Percentiles rank a stretch among this genome's conserved stretches.
These are phyloP conservation scores for Nidula niveotomentosa DNA, from an alignment of 1,284 basidiomycete genomes.

Conservation along the genomic window DNA sequence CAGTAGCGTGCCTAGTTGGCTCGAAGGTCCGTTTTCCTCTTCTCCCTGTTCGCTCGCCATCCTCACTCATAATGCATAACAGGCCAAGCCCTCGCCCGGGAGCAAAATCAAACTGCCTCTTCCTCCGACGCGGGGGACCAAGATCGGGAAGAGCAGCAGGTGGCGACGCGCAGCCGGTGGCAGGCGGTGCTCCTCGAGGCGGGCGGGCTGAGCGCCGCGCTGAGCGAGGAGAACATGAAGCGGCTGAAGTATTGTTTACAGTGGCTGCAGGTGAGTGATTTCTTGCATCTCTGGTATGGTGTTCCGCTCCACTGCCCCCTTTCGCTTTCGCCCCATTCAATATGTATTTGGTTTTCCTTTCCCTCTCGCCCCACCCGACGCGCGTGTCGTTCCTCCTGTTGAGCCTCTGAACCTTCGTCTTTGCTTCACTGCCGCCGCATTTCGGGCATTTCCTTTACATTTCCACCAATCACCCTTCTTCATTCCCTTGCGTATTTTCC, in stretches of 20 bases:
- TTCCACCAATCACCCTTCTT: too few species aligned
- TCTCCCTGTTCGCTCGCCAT: background rate
- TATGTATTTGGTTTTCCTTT: too few species aligned
- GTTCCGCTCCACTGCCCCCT: too few species aligned
- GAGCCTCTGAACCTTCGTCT: too few species aligned
- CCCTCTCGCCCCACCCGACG: too few species aligned
- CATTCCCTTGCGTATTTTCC: too few species aligned
- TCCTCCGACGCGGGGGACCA: background rate
- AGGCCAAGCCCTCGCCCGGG: background rate
- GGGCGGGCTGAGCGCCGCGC: conserved; percentile 85
- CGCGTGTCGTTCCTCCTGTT: too few species aligned
- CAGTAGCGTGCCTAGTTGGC: conserved; percentile 31
- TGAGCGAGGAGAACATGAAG: conserved; percentile 90
- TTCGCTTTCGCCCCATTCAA: too few species aligned
- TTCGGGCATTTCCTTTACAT: too few species aligned
- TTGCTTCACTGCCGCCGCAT: too few species aligned
- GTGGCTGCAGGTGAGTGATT: conserved; percentile 72
- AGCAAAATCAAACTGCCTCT: background rate
- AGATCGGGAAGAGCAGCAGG: conserved; percentile 25
- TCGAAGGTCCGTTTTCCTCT: conserved; percentile 23
- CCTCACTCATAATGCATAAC: background rate
- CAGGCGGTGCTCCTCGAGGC: conserved; percentile 84
- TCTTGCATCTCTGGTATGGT: too few species aligned
- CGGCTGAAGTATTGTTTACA: conserved; percentile 84
- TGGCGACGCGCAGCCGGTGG: conserved; percentile 75